Percentiles rank a stretch among this genome's conserved stretches.
phyloP scores from a whole-genome alignment of 371 early-diverging fungal species.

The Mucor indicus region DNA sequence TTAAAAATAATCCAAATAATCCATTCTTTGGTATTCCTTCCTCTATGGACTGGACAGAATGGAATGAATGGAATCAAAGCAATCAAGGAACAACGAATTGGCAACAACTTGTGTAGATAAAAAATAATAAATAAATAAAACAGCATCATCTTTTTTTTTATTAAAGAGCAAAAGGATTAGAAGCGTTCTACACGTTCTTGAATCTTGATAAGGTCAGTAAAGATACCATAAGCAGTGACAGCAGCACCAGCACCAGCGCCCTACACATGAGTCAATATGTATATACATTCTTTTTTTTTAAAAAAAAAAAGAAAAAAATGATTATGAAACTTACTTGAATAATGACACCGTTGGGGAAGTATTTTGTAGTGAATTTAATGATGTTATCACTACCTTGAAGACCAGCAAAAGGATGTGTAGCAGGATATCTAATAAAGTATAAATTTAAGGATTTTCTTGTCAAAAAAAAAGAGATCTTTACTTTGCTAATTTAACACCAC shows the following conservation, averaged over 20 bases:
- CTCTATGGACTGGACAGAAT: slow-evolving; percentile 47
- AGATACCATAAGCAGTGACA: slow-evolving; percentile 97
- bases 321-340: too few species aligned
- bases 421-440: slow-evolving; percentile 69
- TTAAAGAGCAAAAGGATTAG: too few species aligned
- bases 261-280: too few species aligned
- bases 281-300: too few species aligned
- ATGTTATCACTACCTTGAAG: slow-evolving; percentile 95
- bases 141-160: too few species aligned
- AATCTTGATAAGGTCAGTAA: slow-evolving; percentile 84
- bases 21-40: slow-evolving; percentile 44
- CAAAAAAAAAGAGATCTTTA: too few species aligned
- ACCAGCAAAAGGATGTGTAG: slow-evolving; percentile 88
- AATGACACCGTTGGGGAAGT: too few species aligned
- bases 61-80: slow-evolving; percentile 43
- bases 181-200: slow-evolving; percentile 66
- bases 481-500: slow-evolving; percentile 78
- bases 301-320: neutral
- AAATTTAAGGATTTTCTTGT: too few species aligned
- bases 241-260: slow-evolving; percentile 96
- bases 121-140: too few species aligned
- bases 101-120: too few species aligned
- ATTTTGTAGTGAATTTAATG: slow-evolving; percentile 87
- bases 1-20: slow-evolving; percentile 42
- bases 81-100: slow-evolving; percentile 23